Conservation (phyloP, 331 rosid genomes). For the Quercus lobata region DNA sequence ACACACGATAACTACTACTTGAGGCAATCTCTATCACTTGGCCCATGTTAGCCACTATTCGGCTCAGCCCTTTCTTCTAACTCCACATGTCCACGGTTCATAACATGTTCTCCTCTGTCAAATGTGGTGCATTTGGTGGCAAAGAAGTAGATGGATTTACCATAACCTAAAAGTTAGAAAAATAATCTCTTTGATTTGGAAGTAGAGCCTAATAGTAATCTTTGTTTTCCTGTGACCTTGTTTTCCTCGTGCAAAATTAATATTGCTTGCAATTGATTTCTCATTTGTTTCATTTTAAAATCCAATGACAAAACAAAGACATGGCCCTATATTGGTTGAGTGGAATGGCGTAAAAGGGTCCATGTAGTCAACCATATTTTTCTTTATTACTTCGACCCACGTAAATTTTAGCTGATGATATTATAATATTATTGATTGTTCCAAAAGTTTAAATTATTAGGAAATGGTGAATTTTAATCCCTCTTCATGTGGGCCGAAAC, state of each 20-base stretch:
- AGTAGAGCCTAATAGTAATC: background rate
- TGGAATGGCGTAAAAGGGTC: background rate
- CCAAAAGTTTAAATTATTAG: no score
- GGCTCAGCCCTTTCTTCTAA: no score
- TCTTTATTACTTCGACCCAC: background rate
- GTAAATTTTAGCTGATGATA: background rate
- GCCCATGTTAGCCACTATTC: no score
- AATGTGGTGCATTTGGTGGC: background rate
- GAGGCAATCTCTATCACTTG: no score
- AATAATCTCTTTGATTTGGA: background rate
- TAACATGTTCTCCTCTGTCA: background rate
- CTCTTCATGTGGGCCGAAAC: no score
- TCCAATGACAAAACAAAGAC: background rate
- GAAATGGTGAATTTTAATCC: no score
- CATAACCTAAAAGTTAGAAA: background rate
- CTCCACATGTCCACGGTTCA: no score
- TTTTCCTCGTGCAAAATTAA: background rate
- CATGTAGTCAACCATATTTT: background rate
- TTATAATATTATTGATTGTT: no score
- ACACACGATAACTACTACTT: no score
- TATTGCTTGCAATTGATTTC: background rate
- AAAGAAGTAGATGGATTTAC: background rate
- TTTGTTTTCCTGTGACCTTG: background rate
- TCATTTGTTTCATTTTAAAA: background rate
- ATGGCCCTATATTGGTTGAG: background rate